A percentile compares a stretch with the other conserved stretches of the same genome.
phyloP scores from a whole-genome alignment of 2,329 filamentous ascomycete species.

The Colletotrichum euphorbiae region DNA sequence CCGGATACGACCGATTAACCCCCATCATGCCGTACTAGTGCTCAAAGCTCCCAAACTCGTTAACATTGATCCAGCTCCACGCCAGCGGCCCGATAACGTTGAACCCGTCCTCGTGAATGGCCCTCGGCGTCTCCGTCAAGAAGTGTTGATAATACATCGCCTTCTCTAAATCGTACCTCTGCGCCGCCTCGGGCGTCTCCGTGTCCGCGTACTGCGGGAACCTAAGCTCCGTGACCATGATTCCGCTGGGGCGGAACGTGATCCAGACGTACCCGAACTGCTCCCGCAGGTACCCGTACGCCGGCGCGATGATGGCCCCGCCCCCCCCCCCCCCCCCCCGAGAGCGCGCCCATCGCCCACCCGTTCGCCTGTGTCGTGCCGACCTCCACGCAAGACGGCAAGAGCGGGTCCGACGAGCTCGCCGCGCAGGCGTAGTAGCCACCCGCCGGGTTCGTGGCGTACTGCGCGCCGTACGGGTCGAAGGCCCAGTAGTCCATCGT shows the following conservation, averaged over 20 bases:
- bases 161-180: conserved; percentile 65
- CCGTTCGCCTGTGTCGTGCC: conserved; percentile 59
- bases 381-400: conserved; percentile 65
- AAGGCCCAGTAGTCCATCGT: conserved; percentile 68
- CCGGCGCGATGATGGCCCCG: conserved; percentile 70
- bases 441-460: conserved; percentile 59
- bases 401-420: conserved; percentile 52
- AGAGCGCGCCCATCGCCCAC: conserved; percentile 70
- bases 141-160: conserved; percentile 67
- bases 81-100: conserved; percentile 65
- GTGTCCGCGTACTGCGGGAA: conserved; percentile 65
- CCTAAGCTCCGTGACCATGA: conserved; percentile 67
- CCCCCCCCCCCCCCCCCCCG: conserved; percentile 63
- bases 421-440: conserved; percentile 61
- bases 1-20: conserved; percentile 60
- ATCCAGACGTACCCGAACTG: conserved; percentile 70
- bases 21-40: conserved; percentile 67
- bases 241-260: conserved; percentile 60
- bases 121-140: conserved; percentile 65
- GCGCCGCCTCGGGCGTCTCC: conserved; percentile 52
- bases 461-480: conserved; percentile 64
- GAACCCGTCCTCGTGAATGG: conserved; percentile 67
- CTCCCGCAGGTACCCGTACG: conserved; percentile 66
- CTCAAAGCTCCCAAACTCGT: conserved; percentile 68
- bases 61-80: conserved; percentile 66